phyloP scores from a whole-genome alignment of 176 grass and related monocot species.

The Zoysia pacifica region DNA sequence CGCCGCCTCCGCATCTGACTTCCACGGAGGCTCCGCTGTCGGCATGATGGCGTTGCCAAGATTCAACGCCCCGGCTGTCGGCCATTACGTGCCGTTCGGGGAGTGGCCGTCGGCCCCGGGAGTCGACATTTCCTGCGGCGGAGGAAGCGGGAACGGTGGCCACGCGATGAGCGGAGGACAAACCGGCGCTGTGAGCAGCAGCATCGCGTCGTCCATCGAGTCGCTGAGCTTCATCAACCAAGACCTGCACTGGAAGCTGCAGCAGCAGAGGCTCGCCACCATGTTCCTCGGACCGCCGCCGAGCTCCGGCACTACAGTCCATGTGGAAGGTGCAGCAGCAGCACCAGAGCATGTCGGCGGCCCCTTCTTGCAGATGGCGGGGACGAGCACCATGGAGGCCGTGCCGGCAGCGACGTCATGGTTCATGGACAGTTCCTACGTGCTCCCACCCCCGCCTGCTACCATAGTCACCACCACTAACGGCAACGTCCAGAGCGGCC shows the following conservation, averaged over 20 bases:
- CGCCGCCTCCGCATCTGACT: neutral
- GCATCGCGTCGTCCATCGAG: constrained; percentile 87
- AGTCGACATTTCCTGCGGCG: constrained; percentile 3
- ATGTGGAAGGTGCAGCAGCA: neutral
- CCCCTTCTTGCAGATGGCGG: constrained; percentile 49
- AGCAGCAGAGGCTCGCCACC: constrained; percentile 82
- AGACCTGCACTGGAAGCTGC: constrained; percentile 94
- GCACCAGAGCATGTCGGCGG: neutral
- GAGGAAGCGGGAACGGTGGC: neutral
- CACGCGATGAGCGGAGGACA: neutral
- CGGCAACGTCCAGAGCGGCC: constrained; percentile 34
- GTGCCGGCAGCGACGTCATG: constrained; percentile 38
- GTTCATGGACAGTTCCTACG: constrained; percentile 52
- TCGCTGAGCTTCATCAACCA: constrained; percentile 98
- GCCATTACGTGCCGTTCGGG: constrained; percentile 61
- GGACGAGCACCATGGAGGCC: constrained; percentile 29
- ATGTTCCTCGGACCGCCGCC: constrained; percentile 49
- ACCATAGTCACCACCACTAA: neutral
- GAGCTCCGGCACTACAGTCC: neutral
- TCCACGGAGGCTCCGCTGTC: constrained; percentile 44
- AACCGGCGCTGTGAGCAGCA: constrained; percentile 16
- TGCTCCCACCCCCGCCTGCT: constrained; percentile 6
- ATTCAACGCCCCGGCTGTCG: constrained; percentile 43
- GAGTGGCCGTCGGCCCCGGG: constrained; percentile 44
- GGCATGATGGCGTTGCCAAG: constrained; percentile 43